A percentile compares a stretch with the other conserved stretches of the same genome.
Evolutionary conservation across 306 rosid species (phyloP).

Genomic region (Erythrophleum fordii): DNA sequence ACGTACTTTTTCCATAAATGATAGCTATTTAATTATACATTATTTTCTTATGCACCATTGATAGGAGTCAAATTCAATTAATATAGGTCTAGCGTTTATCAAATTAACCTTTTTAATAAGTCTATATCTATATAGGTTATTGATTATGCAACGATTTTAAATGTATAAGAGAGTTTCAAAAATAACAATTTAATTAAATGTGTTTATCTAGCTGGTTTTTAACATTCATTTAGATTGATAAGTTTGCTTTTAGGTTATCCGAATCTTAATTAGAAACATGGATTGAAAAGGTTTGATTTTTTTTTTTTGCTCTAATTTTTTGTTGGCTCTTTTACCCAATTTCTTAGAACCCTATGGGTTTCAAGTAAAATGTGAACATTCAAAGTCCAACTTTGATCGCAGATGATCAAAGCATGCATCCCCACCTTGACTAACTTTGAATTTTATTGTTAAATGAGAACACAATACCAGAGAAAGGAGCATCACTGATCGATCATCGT

Average conservation of each 20-base stretch:
- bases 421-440: constrained; percentile 23
- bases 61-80: no score
- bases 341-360: not conserved
- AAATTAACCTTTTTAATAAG: not conserved
- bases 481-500: not conserved
- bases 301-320: not conserved
- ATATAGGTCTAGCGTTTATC: no score
- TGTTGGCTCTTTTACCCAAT: not conserved
- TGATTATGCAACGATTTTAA: not conserved
- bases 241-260: not conserved
- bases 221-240: not conserved
- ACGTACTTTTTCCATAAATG: no score
- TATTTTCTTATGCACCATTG: no score
- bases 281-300: not conserved
- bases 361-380: not conserved
- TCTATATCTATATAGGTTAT: not conserved
- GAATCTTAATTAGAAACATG: not conserved
- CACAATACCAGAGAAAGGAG: not conserved
- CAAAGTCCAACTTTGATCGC: not conserved
- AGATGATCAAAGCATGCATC: not conserved
- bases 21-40: no score
- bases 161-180: not conserved
- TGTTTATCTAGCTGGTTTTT: not conserved
- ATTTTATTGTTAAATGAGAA: not conserved
- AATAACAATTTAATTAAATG: not conserved